Evolutionary conservation across 2,329 filamentous ascomycete species (phyloP).

Genomic region (Claviceps sp.): DNA sequence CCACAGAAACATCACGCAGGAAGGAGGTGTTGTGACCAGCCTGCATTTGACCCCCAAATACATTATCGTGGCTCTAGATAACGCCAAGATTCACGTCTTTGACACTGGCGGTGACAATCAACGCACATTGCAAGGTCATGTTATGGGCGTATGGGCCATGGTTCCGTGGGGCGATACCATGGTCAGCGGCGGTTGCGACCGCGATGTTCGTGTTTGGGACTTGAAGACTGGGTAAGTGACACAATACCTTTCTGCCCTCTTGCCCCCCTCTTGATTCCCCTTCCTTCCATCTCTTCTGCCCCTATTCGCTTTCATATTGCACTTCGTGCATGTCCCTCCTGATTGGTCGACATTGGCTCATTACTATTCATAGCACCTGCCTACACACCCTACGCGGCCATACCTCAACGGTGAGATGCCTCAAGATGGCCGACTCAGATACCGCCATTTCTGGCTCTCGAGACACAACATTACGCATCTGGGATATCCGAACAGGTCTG

Average conservation of each 20-base stretch:
- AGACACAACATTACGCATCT: conserved; percentile 87
- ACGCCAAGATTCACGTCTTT: conserved; percentile 97
- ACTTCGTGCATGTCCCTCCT: background rate
- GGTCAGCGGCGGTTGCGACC: conserved; percentile 91
- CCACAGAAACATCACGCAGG: conserved; percentile 80
- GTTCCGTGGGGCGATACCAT: conserved; percentile 92
- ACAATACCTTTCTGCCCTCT: background rate
- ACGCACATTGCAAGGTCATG: conserved; percentile 82
- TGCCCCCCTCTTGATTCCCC: background rate
- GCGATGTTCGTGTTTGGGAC: conserved; percentile 95
- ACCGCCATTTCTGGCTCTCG: conserved; percentile 94
- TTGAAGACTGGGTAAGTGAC: conserved; percentile 69
- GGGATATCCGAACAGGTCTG: conserved; percentile 79
- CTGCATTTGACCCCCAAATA: conserved; percentile 89
- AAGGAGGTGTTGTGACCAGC: conserved; percentile 93
- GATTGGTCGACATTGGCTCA: background rate
- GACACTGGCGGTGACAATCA: conserved; percentile 80
- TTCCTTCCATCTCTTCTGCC: too few species aligned
- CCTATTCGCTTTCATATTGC: background rate
- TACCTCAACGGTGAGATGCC: conserved; percentile 87
- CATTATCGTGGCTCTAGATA: conserved; percentile 94
- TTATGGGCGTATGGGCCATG: conserved; percentile 99
- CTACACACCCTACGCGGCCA: conserved; percentile 81
- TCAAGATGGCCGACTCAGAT: conserved; percentile 92
- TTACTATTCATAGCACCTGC: conserved; percentile 39